A percentile compares a stretch with the other conserved stretches of the same genome.
Conservation (phyloP, 257 asterid genomes). For the Osmanthus fragrans region DNA sequence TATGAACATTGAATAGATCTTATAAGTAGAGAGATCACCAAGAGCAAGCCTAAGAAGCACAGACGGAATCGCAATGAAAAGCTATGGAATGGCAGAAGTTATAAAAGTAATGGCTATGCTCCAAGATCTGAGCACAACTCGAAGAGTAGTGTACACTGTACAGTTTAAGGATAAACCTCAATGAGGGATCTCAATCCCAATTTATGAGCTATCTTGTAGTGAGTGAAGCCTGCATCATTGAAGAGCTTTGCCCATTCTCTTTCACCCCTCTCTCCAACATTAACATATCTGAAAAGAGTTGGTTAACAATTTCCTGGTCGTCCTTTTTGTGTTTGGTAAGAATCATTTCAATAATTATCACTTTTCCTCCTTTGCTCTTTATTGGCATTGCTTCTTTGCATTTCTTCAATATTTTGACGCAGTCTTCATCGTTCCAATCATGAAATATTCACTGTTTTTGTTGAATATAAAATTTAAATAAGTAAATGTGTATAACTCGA, state of each 20-base stretch:
- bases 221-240: conserved; percentile 12
- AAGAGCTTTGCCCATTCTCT: conserved; percentile 21
- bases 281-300: neutral
- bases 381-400: conserved; percentile 27
- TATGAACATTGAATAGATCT: too few species aligned
- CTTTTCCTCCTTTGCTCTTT: conserved; percentile 23
- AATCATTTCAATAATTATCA: conserved; percentile 23
- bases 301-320: neutral
- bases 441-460: conserved; percentile 8
- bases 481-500: too few species aligned
- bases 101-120: too few species aligned
- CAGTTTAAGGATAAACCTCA: conserved; percentile 20
- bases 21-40: too few species aligned
- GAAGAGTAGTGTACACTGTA: too few species aligned
- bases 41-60: too few species aligned
- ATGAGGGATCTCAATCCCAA: conserved; percentile 17
- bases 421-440: conserved; percentile 14
- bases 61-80: too few species aligned
- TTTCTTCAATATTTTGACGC: conserved; percentile 20
- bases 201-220: conserved; percentile 5
- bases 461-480: too few species aligned
- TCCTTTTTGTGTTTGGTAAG: neutral
- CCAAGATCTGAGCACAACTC: too few species aligned
- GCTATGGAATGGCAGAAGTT: too few species aligned
- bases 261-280: conserved; percentile 26